These are phyloP conservation scores for Lasiodiplodia sp. DNA, from an alignment of 2,329 filamentous ascomycete species.

Conservation along the genomic window DNA sequence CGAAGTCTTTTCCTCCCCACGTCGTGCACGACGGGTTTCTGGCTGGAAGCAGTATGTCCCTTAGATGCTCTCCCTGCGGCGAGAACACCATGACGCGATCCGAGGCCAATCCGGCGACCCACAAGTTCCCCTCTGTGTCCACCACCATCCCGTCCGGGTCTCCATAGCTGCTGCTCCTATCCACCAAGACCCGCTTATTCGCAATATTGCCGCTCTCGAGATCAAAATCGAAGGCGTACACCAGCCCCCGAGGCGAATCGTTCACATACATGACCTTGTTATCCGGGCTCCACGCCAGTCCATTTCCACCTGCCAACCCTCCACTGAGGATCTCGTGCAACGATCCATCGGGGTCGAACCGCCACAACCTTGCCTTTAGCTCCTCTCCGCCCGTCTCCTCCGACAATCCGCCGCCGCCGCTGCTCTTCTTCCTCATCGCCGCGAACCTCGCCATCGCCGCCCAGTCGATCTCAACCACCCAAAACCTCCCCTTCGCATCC, in stretches of 20 bases:
- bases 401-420: not conserved
- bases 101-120: not conserved
- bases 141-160: conserved; percentile 3
- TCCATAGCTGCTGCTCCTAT: not conserved
- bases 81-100: conserved; percentile 5
- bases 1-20: not conserved
- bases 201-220: not conserved
- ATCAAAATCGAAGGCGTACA: not conserved
- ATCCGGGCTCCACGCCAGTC: conserved; percentile 9
- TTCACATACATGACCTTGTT: conserved; percentile 1
- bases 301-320: conserved; percentile 1
- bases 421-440: not conserved
- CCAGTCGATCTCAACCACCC: not conserved
- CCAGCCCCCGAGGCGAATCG: not conserved
- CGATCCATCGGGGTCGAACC: conserved; percentile 1
- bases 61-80: conserved; percentile 2
- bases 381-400: not conserved
- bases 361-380: conserved; percentile 8
- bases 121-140: conserved; percentile 2
- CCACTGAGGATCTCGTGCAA: not conserved
- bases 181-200: not conserved
- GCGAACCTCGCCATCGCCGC: not conserved
- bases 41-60: not conserved
- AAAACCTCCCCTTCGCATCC: not conserved
- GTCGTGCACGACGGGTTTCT: not conserved